Conservation (phyloP, 2,329 filamentous ascomycete genomes). For the Fusarium fujikuroi region DNA sequence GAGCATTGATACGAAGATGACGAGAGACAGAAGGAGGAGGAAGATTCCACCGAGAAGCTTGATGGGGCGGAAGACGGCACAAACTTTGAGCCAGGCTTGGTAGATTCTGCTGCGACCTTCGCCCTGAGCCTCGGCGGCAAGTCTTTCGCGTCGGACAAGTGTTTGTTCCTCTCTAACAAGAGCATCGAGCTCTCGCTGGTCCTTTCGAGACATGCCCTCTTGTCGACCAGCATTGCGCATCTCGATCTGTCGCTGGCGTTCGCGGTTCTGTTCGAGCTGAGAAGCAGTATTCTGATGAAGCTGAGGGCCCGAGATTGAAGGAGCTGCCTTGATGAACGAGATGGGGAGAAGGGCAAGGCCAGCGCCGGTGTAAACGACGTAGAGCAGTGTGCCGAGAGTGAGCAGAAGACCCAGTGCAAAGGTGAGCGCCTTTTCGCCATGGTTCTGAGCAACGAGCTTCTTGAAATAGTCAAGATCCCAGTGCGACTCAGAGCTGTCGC, state of each 20-base stretch:
- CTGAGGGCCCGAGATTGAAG: constrained; percentile 83
- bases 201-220: constrained; percentile 82
- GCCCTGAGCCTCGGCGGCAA: constrained; percentile 84
- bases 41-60: constrained; percentile 88
- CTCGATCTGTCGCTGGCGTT: constrained; percentile 91
- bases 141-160: constrained; percentile 85
- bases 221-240: constrained; percentile 81
- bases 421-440: constrained; percentile 90
- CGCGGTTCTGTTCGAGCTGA: constrained; percentile 86
- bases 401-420: constrained; percentile 92
- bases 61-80: constrained; percentile 85
- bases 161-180: constrained; percentile 92
- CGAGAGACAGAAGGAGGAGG: constrained; percentile 76
- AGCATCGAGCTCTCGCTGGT: constrained; percentile 87
- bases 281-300: constrained; percentile 80
- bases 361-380: constrained; percentile 87
- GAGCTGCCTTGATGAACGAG: constrained; percentile 90
- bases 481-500: constrained; percentile 71
- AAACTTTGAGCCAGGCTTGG: constrained; percentile 80
- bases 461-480: constrained; percentile 93
- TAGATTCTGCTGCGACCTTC: constrained; percentile 81
- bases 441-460: constrained; percentile 78
- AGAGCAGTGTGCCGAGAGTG: constrained; percentile 85
- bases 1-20: constrained; percentile 92
- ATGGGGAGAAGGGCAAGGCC: constrained; percentile 91